phyloP scores from a whole-genome alignment of 257 asterid genomes.

The Jacaranda copaia region DNA sequence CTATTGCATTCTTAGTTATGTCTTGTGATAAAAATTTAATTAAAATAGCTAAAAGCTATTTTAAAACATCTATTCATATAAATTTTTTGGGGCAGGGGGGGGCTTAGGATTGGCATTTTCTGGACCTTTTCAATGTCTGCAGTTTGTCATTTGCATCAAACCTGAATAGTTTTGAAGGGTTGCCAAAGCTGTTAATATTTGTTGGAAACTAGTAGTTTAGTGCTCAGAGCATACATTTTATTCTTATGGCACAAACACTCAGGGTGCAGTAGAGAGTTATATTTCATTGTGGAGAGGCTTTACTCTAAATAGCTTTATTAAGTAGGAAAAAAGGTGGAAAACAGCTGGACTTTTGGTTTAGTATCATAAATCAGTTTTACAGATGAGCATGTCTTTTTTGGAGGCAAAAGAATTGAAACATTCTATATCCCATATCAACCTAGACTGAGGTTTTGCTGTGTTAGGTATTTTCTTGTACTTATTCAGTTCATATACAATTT shows the following conservation, averaged over 20 bases:
- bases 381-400: not conserved
- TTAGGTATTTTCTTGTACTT: not conserved
- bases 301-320: not conserved
- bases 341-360: not conserved
- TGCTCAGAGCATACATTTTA: not conserved
- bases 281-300: not conserved
- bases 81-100: not conserved
- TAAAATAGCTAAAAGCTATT: not conserved
- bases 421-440: not conserved
- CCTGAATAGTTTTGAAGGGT: not conserved
- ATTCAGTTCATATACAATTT: not conserved
- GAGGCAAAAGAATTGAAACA: no score
- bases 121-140: not conserved
- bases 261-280: not conserved
- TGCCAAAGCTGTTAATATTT: not conserved
- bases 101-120: not conserved
- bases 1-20: not conserved
- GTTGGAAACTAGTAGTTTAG: not conserved
- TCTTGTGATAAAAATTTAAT: not conserved
- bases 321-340: not conserved
- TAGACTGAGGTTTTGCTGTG: not conserved
- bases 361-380: not conserved
- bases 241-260: no score
- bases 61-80: not conserved
- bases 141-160: not conserved